A percentile compares a stretch with the other conserved stretches of the same genome.
Evolutionary conservation across 176 grass and related monocot species (phyloP).

Genomic region (Aegilops sharonensis): DNA sequence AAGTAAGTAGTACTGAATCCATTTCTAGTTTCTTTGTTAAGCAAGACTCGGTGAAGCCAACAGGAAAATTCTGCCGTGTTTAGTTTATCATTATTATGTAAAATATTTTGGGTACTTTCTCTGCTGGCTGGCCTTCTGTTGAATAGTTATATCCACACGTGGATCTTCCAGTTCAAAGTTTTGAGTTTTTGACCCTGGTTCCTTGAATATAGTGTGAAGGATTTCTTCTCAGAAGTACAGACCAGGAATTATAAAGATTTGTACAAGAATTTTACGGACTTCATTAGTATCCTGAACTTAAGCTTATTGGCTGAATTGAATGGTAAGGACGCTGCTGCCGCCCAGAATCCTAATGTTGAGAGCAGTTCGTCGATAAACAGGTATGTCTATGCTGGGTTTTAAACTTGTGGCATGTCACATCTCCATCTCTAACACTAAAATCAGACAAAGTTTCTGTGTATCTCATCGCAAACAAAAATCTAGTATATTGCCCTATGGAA

Average conservation of each 20-base stretch:
- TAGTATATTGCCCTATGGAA: neutral
- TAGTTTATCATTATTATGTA: neutral
- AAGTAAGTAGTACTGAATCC: neutral
- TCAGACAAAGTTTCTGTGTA: neutral
- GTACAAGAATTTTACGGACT: slow-evolving; percentile 78
- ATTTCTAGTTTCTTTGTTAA: neutral
- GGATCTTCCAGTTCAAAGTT: neutral
- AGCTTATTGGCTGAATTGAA: slow-evolving; percentile 59
- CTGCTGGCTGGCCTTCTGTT: neutral
- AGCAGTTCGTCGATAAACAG: slow-evolving; percentile 45
- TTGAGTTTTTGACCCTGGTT: slow-evolving; percentile 14
- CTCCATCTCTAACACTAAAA: neutral
- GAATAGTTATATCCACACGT: neutral
- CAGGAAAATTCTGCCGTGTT: neutral
- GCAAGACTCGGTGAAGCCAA: neutral
- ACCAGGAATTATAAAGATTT: slow-evolving; percentile 65
- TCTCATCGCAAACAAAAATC: neutral
- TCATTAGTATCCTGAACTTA: slow-evolving; percentile 60
- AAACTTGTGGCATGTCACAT: neutral
- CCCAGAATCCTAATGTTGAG: slow-evolving; percentile 31
- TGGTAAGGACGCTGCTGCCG: slow-evolving; percentile 17
- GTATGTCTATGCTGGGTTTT: slow-evolving; percentile 26
- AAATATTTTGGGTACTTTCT: neutral
- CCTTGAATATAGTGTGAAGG: slow-evolving; percentile 59
- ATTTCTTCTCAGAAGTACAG: slow-evolving; percentile 52